phyloP scores from a whole-genome alignment of 352 stramenopile genomes.

The Globisporangium abappressorium region DNA sequence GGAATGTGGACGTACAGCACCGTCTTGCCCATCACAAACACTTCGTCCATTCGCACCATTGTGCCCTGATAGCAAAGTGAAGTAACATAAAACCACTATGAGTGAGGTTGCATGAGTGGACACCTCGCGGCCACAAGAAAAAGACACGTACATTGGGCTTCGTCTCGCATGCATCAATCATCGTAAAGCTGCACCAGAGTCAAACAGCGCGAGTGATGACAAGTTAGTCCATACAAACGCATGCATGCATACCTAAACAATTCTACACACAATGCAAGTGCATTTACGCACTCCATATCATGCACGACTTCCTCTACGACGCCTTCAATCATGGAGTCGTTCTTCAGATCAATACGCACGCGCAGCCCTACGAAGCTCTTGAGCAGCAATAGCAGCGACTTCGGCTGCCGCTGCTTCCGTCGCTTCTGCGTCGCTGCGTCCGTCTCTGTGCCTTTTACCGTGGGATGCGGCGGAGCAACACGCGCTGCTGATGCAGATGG shows the following conservation, averaged over 20 bases:
- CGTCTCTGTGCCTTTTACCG: neutral
- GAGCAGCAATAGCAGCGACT: slow-evolving; percentile 71
- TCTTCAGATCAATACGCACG: slow-evolving; percentile 83
- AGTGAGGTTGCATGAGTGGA: neutral
- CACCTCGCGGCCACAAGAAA: neutral
- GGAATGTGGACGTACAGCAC: slow-evolving; percentile 87
- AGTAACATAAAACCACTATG: neutral
- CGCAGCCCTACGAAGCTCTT: slow-evolving; percentile 83
- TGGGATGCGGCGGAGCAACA: neutral
- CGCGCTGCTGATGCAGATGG: neutral
- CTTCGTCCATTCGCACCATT: slow-evolving; percentile 65
- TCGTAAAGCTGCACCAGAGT: slow-evolving; percentile 44
- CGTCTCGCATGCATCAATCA: slow-evolving; percentile 70
- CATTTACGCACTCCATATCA: slow-evolving; percentile 74
- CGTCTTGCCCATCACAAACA: slow-evolving; percentile 87
- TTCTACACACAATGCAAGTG: neutral
- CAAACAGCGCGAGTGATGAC: neutral
- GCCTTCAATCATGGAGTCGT: slow-evolving; percentile 74
- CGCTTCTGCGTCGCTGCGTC: slow-evolving; percentile 7
- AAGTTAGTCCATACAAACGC: neutral
- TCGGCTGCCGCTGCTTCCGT: slow-evolving; percentile 27
- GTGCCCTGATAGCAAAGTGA: slow-evolving; percentile 33
- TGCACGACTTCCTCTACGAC: slow-evolving; percentile 80
- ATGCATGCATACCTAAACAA: neutral
- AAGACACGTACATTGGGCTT: slow-evolving; percentile 52